Evolutionary conservation across 2,329 filamentous ascomycete species (phyloP), one percentile per base, ranked within the genome.

Genomic region (Colletotrichum tofieldiae): DNA sequence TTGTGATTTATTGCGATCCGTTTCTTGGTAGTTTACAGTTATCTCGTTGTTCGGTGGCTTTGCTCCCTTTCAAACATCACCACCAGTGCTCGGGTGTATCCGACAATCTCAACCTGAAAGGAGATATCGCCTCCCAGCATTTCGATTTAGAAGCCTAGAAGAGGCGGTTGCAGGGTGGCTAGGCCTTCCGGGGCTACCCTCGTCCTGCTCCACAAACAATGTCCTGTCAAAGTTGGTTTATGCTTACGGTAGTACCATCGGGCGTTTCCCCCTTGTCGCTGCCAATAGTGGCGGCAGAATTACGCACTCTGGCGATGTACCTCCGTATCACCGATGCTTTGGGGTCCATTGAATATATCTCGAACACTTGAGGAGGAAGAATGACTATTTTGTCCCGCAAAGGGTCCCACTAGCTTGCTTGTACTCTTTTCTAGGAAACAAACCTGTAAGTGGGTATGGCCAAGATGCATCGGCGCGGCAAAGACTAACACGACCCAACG

Each of bases 171-270:
- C 51, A 35, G 18, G 51, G 51, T 55, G 9, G 5, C 26, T 1
- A 14, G 8, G 20, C 20, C 5, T 6, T 9, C 35, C 9, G n/a
- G 55, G 35, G 35, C 5, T 29, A 1, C 29, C 59, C 59, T 49
- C 59, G 5, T 14, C 16, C 5, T 62, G 26, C 59, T 51, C 60
- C 60, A 51, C 60, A 51, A 51, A 29, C 45, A 20, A 37, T 26
- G 11, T 51, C 45, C 60, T n/a, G n/a, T 39, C n/a, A 29, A 26
- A n/a, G 60, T 35, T 41, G n/a, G 43, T 12, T 62, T 49, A 29
- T 41, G 32, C 32, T 14, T 62, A 49, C 8, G 23, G 16, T 29
- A 41, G 60, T 45, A 45, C 35, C 16, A 16, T 6, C 45, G 16
- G 32, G 12, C 11, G 45, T 39, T 16, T 41, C 35, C 35, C 14